Evolutionary conservation across 805 yeast species (phyloP), one percentile per base, ranked within the genome.

Genomic region (Teunomyces barrocoloradensis): DNA sequence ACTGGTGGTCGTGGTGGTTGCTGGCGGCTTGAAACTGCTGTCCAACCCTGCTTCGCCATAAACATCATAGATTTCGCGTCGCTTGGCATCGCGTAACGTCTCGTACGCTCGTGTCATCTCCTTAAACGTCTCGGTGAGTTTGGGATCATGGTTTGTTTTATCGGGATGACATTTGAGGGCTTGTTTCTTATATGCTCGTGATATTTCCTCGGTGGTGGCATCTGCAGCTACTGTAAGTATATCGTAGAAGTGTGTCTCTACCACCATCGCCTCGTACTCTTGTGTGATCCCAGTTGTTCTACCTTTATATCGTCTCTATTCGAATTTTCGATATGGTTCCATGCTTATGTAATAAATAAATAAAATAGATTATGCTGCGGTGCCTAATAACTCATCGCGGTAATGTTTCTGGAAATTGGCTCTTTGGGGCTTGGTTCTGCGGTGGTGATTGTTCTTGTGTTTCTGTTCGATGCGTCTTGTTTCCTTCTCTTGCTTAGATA

Each of bases 21-120:
- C 48, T 13, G 42, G 53, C 12, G 45, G 34, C 23, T 17, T 18
- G 34, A 40, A 30, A 49, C 39, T 44, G 0, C 74, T 74, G 44
- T 71, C 70, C 7, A 73, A 47, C 3, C 79, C 81, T 0, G 64
- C 66, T 43, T 69, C 69, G 6, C 86, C 86, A 53, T 71, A 78
- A 13, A 53, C 59, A 52, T 85, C 88, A 58, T 84, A 85, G 7
- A 77, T 58, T 5, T 57, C 49, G 36, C 86, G 66, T 45, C 71
- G 68, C 2, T 63, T 61, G 1, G 63, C 60, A 58, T 84, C 81
- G 32, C 74, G 68, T 29, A 87, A 66, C 5, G 80, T 69, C 52
- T 85, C 85, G 61, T 87, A 87, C 0, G 92, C 91, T 41, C 75
- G 73, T 2, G 84, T 79, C 35, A 85, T 73, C 45, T 77, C 79